These are phyloP conservation scores for Kodamaea nitidulidarum DNA, from an alignment of 805 yeast genomes.

Conservation along the genomic window DNA sequence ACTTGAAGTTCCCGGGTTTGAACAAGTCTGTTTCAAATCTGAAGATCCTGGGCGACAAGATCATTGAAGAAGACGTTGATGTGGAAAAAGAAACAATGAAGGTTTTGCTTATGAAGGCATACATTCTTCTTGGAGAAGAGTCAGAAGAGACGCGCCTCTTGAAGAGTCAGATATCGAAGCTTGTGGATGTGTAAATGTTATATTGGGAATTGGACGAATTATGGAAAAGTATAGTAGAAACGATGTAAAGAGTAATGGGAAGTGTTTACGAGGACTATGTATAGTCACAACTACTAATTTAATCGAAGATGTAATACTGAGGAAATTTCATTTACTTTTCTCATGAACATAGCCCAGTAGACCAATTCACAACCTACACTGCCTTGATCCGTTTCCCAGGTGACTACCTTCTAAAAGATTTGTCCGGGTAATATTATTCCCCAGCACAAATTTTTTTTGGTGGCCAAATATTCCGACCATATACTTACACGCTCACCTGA, in stretches of 20 bases:
- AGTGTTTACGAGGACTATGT: neutral
- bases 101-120: conserved; percentile 25
- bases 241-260: too few relatives aligned
- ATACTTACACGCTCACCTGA: conserved; percentile 1
- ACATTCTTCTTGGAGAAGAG: conserved; percentile 17
- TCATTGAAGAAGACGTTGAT: conserved; percentile 6
- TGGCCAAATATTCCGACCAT: conserved; percentile 9
- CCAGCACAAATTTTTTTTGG: conserved; percentile 12
- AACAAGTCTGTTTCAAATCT: conserved; percentile 1
- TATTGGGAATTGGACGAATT: conserved; percentile 1
- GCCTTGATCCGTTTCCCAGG: too few relatives aligned
- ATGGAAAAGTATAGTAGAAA: neutral
- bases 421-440: conserved; percentile 15
- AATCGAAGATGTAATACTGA: too few relatives aligned
- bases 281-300: too few relatives aligned
- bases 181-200: conserved; percentile 9
- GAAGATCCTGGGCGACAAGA: conserved; percentile 1
- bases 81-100: conserved; percentile 27
- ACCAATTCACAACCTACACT: neutral
- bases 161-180: conserved; percentile 13
- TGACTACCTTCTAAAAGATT: too few relatives aligned
- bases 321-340: too few relatives aligned
- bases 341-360: too few relatives aligned
- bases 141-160: conserved; percentile 10
- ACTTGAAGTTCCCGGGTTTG: conserved; percentile 20